These are phyloP conservation scores for Lablab purpureus DNA, from an alignment of 306 rosid genomes.

Conservation along the genomic window DNA sequence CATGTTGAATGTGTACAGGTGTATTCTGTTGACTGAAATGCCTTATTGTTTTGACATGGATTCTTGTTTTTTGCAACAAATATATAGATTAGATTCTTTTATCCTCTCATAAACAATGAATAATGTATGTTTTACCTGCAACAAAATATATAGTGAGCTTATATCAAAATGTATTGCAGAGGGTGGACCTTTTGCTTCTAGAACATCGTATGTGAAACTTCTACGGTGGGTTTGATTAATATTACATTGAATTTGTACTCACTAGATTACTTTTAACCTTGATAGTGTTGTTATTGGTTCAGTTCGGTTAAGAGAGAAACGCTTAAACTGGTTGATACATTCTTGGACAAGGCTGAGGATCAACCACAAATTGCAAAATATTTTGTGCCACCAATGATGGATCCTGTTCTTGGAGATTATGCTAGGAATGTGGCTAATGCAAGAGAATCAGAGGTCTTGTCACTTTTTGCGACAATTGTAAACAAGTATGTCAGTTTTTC, in stretches of 20 bases:
- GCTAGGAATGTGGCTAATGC: constrained; percentile 96
- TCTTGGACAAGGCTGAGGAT: constrained; percentile 97
- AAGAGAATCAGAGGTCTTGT: constrained; percentile 90
- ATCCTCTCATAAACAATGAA: constrained; percentile 3
- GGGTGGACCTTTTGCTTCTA: constrained; percentile 91
- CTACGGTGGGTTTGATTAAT: constrained; percentile 63
- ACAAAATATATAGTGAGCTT: constrained; percentile 97
- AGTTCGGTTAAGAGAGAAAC: constrained; percentile 99
- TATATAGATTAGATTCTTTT: neutral
- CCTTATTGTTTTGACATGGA: neutral
- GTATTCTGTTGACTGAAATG: constrained; percentile 5
- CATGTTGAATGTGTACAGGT: constrained; percentile 99
- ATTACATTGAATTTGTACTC: constrained; percentile 18
- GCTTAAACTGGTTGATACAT: constrained; percentile 88
- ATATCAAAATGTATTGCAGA: constrained; percentile 87
- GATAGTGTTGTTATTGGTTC: constrained; percentile 45
- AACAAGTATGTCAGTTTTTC: constrained; percentile 64
- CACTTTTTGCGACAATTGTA: constrained; percentile 93
- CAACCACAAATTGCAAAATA: constrained; percentile 94
- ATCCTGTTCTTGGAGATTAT: constrained; percentile 92
- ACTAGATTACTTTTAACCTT: neutral
- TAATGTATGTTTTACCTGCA: constrained; percentile 30
- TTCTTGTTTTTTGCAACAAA: neutral
- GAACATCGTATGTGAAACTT: constrained; percentile 89
- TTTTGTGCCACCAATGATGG: constrained; percentile 98